Conservation (phyloP, 2,329 filamentous ascomycete genomes). For the Pyrenophora teres region DNA sequence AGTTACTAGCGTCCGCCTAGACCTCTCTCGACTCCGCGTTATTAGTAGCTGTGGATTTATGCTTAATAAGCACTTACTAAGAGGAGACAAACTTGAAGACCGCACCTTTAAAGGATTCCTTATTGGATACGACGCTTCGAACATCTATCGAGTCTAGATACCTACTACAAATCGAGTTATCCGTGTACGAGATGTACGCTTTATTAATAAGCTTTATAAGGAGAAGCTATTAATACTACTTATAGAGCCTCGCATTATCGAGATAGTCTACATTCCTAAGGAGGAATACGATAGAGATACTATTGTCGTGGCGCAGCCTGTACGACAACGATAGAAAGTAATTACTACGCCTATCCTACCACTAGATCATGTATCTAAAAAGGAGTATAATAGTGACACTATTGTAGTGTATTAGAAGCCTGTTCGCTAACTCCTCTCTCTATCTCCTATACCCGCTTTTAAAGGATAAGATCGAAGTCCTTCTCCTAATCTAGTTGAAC, state of each 20-base stretch:
- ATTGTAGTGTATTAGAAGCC: not conserved
- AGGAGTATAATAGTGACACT: not conserved
- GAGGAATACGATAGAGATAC: conserved; percentile 1
- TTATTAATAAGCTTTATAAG: conserved; percentile 5
- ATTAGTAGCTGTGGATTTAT: conserved; percentile 1
- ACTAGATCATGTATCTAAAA: not conserved
- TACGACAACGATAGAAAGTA: not conserved
- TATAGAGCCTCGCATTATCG: not conserved
- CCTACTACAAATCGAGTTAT: conserved; percentile 9
- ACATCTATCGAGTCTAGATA: conserved; percentile 7
- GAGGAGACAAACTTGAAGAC: conserved; percentile 6
- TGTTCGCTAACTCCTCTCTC: not conserved
- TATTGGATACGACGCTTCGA: conserved; percentile 12
- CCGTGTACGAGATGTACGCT: conserved; percentile 10
- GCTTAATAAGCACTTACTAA: not conserved
- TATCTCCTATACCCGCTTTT: not conserved
- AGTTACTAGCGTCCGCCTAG: not conserved
- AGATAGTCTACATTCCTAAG: not conserved
- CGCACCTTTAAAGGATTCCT: conserved; percentile 19
- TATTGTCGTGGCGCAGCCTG: not conserved
- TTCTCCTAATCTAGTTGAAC: not conserved
- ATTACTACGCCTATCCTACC: not conserved
- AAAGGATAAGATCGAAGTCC: not conserved
- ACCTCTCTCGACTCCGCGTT: conserved; percentile 1
- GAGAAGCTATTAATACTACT: not conserved